Evolutionary conservation across 495 filamentous ascomycete genomes (phyloP).

Genomic region (Penicillium daleae): DNA sequence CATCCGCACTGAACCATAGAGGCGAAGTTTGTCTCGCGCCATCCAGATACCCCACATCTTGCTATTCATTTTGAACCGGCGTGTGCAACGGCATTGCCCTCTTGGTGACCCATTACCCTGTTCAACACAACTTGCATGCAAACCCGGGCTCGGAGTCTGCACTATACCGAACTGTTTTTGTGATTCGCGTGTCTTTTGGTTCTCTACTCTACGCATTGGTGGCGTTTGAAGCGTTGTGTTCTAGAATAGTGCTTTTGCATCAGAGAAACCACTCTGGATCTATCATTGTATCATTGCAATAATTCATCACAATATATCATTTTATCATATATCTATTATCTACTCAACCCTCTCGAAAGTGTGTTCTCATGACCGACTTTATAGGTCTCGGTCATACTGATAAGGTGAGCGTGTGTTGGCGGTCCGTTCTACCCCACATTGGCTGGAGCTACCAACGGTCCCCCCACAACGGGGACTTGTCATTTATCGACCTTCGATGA

Average conservation of each 20-base stretch:
- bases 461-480: background rate
- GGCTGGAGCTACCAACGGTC: background rate
- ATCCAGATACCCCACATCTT: conserved; percentile 21
- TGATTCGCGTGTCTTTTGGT: background rate
- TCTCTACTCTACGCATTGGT: conserved; percentile 23
- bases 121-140: conserved; percentile 34
- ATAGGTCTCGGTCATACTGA: background rate
- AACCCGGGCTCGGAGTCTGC: conserved; percentile 27
- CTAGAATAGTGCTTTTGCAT: conserved; percentile 5
- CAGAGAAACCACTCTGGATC: background rate
- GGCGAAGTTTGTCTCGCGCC: conserved; percentile 3
- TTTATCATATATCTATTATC: background rate
- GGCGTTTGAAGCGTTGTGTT: conserved; percentile 26
- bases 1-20: conserved; percentile 8
- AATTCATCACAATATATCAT: no score
- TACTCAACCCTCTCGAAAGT: background rate
- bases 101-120: conserved; percentile 26
- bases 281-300: conserved; percentile 2
- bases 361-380: no score
- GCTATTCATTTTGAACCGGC: conserved; percentile 18
- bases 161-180: conserved; percentile 17
- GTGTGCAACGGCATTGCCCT: conserved; percentile 20
- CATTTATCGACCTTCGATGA: background rate
- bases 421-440: background rate
- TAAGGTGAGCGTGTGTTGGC: no score